These are phyloP conservation scores for Amphichorda felina DNA, from an alignment of 2,329 filamentous ascomycete genomes.

Conservation along the genomic window DNA sequence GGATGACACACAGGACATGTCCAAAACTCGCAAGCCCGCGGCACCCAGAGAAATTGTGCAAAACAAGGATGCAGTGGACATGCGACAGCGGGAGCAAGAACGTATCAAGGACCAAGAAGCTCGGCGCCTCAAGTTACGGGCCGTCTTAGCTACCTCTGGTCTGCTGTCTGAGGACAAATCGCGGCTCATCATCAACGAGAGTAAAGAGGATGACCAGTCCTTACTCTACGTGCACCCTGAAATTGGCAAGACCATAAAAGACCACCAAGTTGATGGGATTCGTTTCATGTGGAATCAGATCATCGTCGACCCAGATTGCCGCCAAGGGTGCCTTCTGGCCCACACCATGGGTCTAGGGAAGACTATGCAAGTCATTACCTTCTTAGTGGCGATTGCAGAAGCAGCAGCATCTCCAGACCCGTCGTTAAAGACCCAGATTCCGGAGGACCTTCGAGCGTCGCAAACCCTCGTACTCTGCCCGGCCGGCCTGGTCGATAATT, in stretches of 20 bases:
- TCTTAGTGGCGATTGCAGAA: conserved; percentile 65
- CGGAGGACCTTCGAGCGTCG: conserved; percentile 46
- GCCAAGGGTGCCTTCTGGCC: conserved; percentile 69
- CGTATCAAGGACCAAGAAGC: conserved; percentile 41
- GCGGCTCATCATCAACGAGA: conserved; percentile 54
- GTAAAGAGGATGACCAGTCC: conserved; percentile 45
- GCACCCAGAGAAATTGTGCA: conserved; percentile 19
- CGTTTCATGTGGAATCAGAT: conserved; percentile 85
- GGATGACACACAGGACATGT: conserved; percentile 8
- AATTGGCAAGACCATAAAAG: conserved; percentile 57
- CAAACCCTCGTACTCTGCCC: conserved; percentile 68
- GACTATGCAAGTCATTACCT: conserved; percentile 79
- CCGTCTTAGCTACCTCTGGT: conserved; percentile 29
- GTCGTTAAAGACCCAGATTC: conserved; percentile 53
- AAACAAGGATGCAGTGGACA: conserved; percentile 28
- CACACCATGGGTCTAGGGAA: conserved; percentile 92
- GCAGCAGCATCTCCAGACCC: conserved; percentile 48
- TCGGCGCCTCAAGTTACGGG: conserved; percentile 34
- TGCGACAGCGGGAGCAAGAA: conserved; percentile 42
- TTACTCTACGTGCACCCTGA: conserved; percentile 52
- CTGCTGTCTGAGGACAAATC: conserved; percentile 30
- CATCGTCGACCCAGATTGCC: conserved; percentile 42
- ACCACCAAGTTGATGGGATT: conserved; percentile 71
- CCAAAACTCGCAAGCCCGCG: conserved; percentile 6
- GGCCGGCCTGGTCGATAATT: conserved; percentile 65